Conservation (phyloP, 768 basidiomycete genomes). For the Kwoniella botswanensis region DNA sequence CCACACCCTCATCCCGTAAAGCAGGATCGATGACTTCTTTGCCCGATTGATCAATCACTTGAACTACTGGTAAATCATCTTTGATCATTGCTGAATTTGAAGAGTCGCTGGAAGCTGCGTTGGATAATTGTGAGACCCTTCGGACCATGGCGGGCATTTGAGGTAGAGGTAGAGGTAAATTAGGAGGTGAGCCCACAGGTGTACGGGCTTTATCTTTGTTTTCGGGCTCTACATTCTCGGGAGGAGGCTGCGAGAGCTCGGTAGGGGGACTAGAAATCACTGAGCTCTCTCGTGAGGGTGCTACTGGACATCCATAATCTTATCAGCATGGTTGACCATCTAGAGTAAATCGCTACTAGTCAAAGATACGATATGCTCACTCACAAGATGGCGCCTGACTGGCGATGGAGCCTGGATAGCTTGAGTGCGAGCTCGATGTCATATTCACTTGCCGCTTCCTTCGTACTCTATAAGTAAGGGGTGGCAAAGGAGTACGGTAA, state of each 20-base stretch:
- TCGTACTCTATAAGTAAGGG: neutral
- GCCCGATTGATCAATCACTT: neutral
- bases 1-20: neutral
- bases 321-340: neutral
- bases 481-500: constrained; percentile 19
- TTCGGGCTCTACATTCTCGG: neutral
- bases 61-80: neutral
- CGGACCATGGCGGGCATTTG: neutral
- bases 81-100: neutral
- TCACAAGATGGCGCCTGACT: constrained; percentile 9
- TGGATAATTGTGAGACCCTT: constrained; percentile 6
- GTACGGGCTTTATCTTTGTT: neutral
- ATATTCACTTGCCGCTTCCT: neutral
- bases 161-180: neutral
- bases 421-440: constrained; percentile 2
- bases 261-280: neutral
- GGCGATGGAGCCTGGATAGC: neutral
- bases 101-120: neutral
- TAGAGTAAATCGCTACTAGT: no score
- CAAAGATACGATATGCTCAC: neutral
- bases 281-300: constrained; percentile 1
- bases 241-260: neutral
- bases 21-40: constrained; percentile 7
- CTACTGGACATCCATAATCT: neutral
- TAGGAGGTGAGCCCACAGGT: constrained; percentile 1